phyloP scores from a whole-genome alignment of 2,329 filamentous ascomycete species.

The Cercospora zeina region DNA sequence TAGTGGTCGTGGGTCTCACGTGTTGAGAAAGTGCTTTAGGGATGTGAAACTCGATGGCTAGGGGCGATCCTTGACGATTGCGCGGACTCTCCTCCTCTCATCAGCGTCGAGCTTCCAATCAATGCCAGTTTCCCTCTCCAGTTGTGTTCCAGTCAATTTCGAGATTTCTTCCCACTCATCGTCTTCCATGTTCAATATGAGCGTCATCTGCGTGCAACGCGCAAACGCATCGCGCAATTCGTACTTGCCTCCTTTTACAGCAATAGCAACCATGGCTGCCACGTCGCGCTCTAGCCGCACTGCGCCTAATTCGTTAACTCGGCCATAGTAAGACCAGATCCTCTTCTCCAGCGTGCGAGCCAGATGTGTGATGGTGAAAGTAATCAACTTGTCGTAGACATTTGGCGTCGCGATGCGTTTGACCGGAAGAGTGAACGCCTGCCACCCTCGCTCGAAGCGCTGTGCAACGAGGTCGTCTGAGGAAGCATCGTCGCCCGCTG shows the following conservation, averaged over 20 bases:
- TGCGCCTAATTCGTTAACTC: slow-evolving; percentile 77
- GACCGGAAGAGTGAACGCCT: slow-evolving; percentile 79
- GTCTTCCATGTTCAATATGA: slow-evolving; percentile 91
- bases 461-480: slow-evolving; percentile 66
- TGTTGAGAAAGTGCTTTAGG: not conserved
- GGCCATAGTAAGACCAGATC: slow-evolving; percentile 75
- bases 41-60: not conserved
- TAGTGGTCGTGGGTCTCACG: not conserved
- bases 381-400: slow-evolving; percentile 74
- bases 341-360: slow-evolving; percentile 81
- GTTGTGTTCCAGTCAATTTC: slow-evolving; percentile 48
- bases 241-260: slow-evolving; percentile 70
- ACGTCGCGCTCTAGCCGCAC: slow-evolving; percentile 83
- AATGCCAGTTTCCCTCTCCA: slow-evolving; percentile 63
- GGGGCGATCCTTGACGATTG: slow-evolving; percentile 34
- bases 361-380: slow-evolving; percentile 72
- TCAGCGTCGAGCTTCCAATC: slow-evolving; percentile 71
- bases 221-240: slow-evolving; percentile 74
- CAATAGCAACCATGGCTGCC: slow-evolving; percentile 67
- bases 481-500: slow-evolving; percentile 48
- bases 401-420: slow-evolving; percentile 77
- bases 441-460: slow-evolving; percentile 84
- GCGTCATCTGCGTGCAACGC: slow-evolving; percentile 74
- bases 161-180: slow-evolving; percentile 82
- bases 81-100: slow-evolving; percentile 71